Evolutionary conservation across 2,329 filamentous ascomycete genomes (phyloP).

Genomic region (Cordyceps fumosorosea): DNA sequence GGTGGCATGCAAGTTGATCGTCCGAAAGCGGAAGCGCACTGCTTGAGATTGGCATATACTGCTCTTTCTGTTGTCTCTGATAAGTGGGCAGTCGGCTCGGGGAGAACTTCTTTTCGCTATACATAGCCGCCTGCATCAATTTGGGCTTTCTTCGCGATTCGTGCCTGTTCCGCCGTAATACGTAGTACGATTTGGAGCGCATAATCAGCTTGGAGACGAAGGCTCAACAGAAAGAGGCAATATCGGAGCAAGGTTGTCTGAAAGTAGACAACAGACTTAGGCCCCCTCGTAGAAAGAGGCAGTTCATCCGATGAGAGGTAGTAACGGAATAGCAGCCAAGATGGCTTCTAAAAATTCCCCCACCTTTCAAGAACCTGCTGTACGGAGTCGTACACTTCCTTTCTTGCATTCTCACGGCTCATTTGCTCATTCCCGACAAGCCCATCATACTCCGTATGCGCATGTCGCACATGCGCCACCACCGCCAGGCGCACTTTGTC

Average conservation of each 20-base stretch:
- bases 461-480: conserved; percentile 42
- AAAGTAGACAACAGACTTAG: neutral
- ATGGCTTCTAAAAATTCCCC: neutral
- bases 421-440: conserved; percentile 21
- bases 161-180: neutral
- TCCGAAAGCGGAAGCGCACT: neutral
- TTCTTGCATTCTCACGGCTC: conserved; percentile 12
- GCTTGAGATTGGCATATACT: too few species aligned
- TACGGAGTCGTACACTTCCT: conserved; percentile 9
- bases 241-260: neutral
- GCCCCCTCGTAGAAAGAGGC: neutral
- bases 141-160: neutral
- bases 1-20: neutral
- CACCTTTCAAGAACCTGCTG: conserved; percentile 7
- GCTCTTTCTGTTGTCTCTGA: too few species aligned
- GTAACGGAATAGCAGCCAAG: too few species aligned
- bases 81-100: neutral
- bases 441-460: conserved; percentile 40
- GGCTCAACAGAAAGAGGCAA: neutral
- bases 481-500: conserved; percentile 40
- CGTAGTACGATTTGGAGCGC: neutral
- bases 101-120: neutral
- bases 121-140: neutral
- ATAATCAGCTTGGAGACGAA: neutral
- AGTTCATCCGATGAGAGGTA: too few species aligned